Evolutionary conservation across 2,329 filamentous ascomycete species (phyloP).

Genomic region (Penicillium sp.): DNA sequence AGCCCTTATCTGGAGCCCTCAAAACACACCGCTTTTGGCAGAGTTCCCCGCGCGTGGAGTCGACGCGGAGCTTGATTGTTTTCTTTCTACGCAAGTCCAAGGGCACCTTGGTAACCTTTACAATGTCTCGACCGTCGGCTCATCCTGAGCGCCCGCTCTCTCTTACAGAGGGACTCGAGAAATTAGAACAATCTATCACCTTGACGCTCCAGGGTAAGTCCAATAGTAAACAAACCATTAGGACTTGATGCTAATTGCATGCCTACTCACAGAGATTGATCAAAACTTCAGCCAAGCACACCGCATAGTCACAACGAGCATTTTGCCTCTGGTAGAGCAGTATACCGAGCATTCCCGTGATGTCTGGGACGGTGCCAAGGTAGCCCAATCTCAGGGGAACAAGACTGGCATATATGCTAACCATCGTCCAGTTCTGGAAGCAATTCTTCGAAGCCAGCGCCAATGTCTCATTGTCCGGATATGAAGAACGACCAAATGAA

Average conservation of each 20-base stretch:
- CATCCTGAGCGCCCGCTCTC: slow-evolving; percentile 63
- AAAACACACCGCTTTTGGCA: slow-evolving; percentile 30
- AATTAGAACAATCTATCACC: slow-evolving; percentile 93
- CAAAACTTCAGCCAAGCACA: slow-evolving; percentile 97
- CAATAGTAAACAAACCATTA: slow-evolving; percentile 14
- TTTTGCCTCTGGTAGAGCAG: slow-evolving; percentile 89
- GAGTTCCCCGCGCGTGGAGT: slow-evolving; percentile 28
- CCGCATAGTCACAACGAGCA: slow-evolving; percentile 90
- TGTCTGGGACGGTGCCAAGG: slow-evolving; percentile 97
- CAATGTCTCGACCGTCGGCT: slow-evolving; percentile 53
- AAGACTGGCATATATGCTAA: slow-evolving; percentile 5
- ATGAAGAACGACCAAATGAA: slow-evolving; percentile 71
- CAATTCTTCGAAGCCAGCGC: slow-evolving; percentile 99
- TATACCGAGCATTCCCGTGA: slow-evolving; percentile 91
- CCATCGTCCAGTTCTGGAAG: slow-evolving; percentile 83
- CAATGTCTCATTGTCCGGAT: slow-evolving; percentile 93
- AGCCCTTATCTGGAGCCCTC: slow-evolving; percentile 39
- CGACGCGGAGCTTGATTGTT: slow-evolving; percentile 3
- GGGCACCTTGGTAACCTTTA: not conserved
- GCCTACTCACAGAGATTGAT: slow-evolving; percentile 75
- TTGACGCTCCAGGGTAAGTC: slow-evolving; percentile 80
- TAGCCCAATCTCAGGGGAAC: slow-evolving; percentile 36
- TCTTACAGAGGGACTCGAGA: slow-evolving; percentile 92
- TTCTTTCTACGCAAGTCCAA: not conserved
- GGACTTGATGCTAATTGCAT: slow-evolving; percentile 12